These are phyloP conservation scores for Schizophyllum amplum DNA, from an alignment of 1,284 basidiomycete species.

Conservation along the genomic window DNA sequence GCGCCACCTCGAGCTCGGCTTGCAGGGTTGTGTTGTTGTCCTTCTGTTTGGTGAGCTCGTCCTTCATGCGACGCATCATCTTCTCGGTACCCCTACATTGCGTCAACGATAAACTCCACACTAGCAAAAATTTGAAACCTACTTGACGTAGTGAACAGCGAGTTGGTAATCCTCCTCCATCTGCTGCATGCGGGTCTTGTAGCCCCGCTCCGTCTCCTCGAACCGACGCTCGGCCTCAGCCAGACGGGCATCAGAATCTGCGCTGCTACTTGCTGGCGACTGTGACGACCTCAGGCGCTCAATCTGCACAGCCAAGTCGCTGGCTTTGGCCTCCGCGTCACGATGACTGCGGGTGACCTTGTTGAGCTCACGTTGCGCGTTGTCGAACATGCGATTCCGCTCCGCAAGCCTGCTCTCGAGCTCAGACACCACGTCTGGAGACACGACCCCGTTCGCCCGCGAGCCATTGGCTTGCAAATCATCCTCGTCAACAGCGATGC, in stretches of 20 bases:
- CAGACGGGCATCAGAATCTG: conserved; percentile 47
- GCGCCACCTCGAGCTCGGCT: conserved; percentile 65
- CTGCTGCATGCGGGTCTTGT: conserved; percentile 71
- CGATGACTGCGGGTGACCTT: conserved; percentile 56
- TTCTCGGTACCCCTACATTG: conserved; percentile 87
- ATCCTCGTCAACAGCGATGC: conserved; percentile 68
- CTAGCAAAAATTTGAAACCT: conserved; percentile 27
- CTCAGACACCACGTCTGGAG: conserved; percentile 50
- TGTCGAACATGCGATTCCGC: conserved; percentile 63
- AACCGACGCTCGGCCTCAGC: conserved; percentile 67
- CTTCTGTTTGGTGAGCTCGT: conserved; percentile 88
- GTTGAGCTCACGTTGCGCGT: conserved; percentile 63
- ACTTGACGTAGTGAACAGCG: conserved; percentile 89
- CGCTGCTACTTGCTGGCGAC: conserved; percentile 34
- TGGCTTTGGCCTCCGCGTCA: conserved; percentile 67
- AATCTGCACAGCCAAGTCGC: conserved; percentile 55
- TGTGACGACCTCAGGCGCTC: conserved; percentile 51
- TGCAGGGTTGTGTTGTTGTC: conserved; percentile 70
- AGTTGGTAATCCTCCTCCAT: conserved; percentile 95
- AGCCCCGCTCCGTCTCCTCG: conserved; percentile 70
- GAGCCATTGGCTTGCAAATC: conserved; percentile 42
- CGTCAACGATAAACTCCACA: conserved; percentile 15
- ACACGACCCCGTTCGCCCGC: conserved; percentile 33
- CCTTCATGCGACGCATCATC: conserved; percentile 96
- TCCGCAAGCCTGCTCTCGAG: conserved; percentile 73